Evolutionary conservation across 768 basidiomycete genomes (phyloP).

Genomic region (Albatrellus ellisii): DNA sequence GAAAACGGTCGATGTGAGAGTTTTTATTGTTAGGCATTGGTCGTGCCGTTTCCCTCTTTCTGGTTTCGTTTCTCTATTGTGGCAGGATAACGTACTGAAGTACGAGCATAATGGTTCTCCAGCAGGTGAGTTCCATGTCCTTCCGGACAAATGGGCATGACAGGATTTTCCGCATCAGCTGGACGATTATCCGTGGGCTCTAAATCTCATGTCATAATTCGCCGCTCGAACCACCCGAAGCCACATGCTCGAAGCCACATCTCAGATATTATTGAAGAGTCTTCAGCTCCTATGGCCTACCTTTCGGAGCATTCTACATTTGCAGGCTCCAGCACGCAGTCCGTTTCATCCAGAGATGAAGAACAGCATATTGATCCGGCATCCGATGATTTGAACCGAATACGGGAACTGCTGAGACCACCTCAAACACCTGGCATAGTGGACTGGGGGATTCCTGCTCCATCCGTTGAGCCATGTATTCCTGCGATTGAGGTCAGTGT

Average conservation of each 20-base stretch:
- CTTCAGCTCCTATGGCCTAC: no score
- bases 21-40: conserved; percentile 12
- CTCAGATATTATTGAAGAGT: conserved; percentile 7
- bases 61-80: conserved; percentile 11
- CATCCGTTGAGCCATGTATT: conserved; percentile 40
- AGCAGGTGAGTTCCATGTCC: conserved; percentile 4
- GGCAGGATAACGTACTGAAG: conserved; percentile 14
- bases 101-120: conserved; percentile 1
- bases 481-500: conserved; percentile 44
- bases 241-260: conserved; percentile 8
- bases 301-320: neutral
- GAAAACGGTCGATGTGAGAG: conserved; percentile 11
- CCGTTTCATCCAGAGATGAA: neutral
- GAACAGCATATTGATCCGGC: neutral
- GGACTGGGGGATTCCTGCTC: conserved; percentile 71
- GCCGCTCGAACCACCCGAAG: conserved; percentile 9
- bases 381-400: conserved; percentile 32
- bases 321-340: neutral
- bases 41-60: conserved; percentile 14
- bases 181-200: conserved; percentile 2
- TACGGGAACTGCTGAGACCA: conserved; percentile 46
- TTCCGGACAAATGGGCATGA: neutral
- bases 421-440: conserved; percentile 47
- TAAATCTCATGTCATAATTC: conserved; percentile 14
- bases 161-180: neutral